Percentiles rank a stretch among this genome's conserved stretches.
Evolutionary conservation across 768 basidiomycete species (phyloP).

Genomic region (Tricholoma bakamatsutake): DNA sequence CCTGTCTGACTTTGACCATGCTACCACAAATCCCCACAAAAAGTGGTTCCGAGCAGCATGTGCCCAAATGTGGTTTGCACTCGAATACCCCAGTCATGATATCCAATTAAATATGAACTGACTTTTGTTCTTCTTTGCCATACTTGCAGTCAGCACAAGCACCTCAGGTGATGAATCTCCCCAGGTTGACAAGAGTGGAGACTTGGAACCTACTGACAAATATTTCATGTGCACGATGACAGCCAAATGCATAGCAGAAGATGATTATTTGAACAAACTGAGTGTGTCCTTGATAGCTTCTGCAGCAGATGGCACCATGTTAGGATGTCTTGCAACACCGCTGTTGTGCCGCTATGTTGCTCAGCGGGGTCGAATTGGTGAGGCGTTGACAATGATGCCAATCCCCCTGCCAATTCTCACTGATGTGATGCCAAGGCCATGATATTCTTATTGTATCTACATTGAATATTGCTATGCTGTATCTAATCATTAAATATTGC

Average conservation of each 20-base stretch:
- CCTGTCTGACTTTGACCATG: too few species aligned
- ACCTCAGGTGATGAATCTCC: not conserved
- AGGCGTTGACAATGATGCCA: too few species aligned
- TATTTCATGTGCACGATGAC: constrained; percentile 40
- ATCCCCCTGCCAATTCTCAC: too few species aligned
- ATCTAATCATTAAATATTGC: too few species aligned
- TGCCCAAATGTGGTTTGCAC: constrained; percentile 39
- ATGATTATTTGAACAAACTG: constrained; percentile 33
- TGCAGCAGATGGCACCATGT: constrained; percentile 40
- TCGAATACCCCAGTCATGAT: constrained; percentile 26
- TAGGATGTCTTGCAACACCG: constrained; percentile 41
- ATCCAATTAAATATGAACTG: constrained; percentile 44
- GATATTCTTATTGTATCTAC: too few species aligned
- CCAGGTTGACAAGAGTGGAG: not conserved
- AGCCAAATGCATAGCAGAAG: constrained; percentile 41
- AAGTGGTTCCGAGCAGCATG: constrained; percentile 40
- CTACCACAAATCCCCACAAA: too few species aligned
- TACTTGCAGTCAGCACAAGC: constrained; percentile 36
- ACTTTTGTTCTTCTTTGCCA: constrained; percentile 41
- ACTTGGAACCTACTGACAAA: constrained; percentile 13
- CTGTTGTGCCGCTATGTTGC: constrained; percentile 40
- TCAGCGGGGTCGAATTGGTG: constrained; percentile 41
- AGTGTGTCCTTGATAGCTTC: constrained; percentile 29
- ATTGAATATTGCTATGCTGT: too few species aligned
- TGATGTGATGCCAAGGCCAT: too few species aligned